Evolutionary conservation across 139 green algal species (phyloP).

Genomic region (Chlamydomonas urium): DNA sequence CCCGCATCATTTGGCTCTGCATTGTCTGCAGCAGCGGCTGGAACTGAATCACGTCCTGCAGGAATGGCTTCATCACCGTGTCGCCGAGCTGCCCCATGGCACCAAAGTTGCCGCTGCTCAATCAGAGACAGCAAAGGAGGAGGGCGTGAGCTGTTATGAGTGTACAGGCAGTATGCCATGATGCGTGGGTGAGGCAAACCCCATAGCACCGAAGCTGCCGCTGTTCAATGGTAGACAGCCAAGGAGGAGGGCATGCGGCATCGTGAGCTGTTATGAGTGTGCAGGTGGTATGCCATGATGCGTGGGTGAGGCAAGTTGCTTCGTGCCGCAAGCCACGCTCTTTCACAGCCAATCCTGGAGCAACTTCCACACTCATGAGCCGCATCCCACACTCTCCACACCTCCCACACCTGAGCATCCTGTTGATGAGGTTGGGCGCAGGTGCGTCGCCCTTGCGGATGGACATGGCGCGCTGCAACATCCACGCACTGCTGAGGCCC

Average conservation of each 20-base stretch:
- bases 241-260: not conserved
- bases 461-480: conserved; percentile 89
- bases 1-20: conserved; percentile 20
- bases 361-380: too few species aligned
- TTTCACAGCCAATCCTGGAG: too few species aligned
- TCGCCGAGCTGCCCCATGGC: conserved; percentile 73
- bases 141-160: not conserved
- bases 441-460: conserved; percentile 33
- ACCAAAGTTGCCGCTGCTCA: conserved; percentile 68
- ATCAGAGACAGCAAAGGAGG: not conserved
- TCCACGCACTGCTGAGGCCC: conserved; percentile 59
- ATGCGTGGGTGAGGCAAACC: not conserved
- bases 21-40: conserved; percentile 42
- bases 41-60: conserved; percentile 87
- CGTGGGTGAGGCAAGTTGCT: not conserved
- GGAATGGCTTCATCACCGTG: conserved; percentile 76
- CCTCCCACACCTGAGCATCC: conserved; percentile 50
- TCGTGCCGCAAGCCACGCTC: too few species aligned
- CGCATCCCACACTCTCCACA: not conserved
- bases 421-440: conserved; percentile 68
- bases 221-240: not conserved
- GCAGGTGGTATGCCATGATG: not conserved
- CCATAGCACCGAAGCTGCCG: not conserved
- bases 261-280: not conserved
- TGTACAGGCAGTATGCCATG: not conserved